phyloP scores from a whole-genome alignment of 2,329 filamentous ascomycete genomes.

The Dendrostoma leiphaemia region DNA sequence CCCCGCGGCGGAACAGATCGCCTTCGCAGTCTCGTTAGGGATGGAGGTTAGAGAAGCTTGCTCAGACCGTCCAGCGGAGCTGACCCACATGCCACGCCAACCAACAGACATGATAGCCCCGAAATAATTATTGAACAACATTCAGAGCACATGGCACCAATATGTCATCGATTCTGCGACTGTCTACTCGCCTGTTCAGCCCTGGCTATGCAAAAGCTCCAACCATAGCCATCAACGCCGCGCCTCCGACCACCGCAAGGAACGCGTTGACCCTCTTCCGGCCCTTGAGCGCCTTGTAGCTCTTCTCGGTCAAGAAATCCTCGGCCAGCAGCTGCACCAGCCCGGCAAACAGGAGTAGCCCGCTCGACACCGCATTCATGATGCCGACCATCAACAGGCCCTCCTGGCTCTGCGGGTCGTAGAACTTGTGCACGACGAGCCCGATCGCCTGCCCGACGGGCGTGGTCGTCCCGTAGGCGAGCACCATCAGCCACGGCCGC shows the following conservation, averaged over 20 bases:
- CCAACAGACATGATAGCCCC: too few relatives aligned
- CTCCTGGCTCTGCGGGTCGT: slow-evolving; percentile 73
- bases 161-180: neutral
- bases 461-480: slow-evolving; percentile 74
- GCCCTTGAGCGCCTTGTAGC: slow-evolving; percentile 65
- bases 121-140: too few relatives aligned
- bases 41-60: too few relatives aligned
- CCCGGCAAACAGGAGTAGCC: slow-evolving; percentile 77
- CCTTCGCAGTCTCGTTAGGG: too few relatives aligned
- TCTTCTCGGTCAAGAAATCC: slow-evolving; percentile 77
- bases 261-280: slow-evolving; percentile 61
- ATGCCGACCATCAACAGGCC: slow-evolving; percentile 80
- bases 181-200: neutral
- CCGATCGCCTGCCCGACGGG: slow-evolving; percentile 83
- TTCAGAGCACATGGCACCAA: neutral
- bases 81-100: too few relatives aligned
- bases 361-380: slow-evolving; percentile 83
- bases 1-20: too few relatives aligned
- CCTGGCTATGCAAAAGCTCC: slow-evolving; percentile 65
- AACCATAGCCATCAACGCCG: slow-evolving; percentile 67
- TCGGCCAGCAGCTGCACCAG: slow-evolving; percentile 82
- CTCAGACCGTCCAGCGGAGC: too few relatives aligned
- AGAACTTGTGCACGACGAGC: slow-evolving; percentile 72
- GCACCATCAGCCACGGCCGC: slow-evolving; percentile 80
- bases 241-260: slow-evolving; percentile 60